Evolutionary conservation across 169 alveolate genomes (phyloP).

Genomic region (Plasmodium relictum): DNA sequence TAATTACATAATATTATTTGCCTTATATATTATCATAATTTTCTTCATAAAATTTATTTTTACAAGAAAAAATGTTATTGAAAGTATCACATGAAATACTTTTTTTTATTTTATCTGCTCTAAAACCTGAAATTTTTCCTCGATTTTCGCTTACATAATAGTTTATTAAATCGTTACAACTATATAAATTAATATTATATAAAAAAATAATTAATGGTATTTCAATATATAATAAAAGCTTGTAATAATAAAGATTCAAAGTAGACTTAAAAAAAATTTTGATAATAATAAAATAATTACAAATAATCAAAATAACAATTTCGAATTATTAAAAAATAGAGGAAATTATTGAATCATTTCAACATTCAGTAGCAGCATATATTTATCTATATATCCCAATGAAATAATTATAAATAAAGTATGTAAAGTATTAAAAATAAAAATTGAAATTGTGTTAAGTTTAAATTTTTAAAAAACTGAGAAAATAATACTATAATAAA

Average conservation of each 20-base stretch:
- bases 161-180: conserved; percentile 28
- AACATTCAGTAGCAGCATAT: conserved; percentile 33
- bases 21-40: conserved; percentile 4
- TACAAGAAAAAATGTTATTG: conserved; percentile 13
- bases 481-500: conserved; percentile 46
- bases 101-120: not conserved
- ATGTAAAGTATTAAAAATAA: conserved; percentile 36
- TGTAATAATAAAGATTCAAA: conserved; percentile 48
- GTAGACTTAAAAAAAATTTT: conserved; percentile 34
- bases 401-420: conserved; percentile 21
- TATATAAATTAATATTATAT: conserved; percentile 39
- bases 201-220: conserved; percentile 35
- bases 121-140: conserved; percentile 4
- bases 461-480: conserved; percentile 55
- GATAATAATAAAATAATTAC: conserved; percentile 26
- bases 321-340: conserved; percentile 24
- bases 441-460: conserved; percentile 34
- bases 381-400: conserved; percentile 31
- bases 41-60: not conserved
- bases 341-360: conserved; percentile 36
- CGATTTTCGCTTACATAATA: conserved; percentile 2
- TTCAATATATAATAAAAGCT: conserved; percentile 25
- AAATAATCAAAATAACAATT: conserved; percentile 21
- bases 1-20: conserved; percentile 22
- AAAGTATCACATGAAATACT: not conserved